These are phyloP conservation scores for Solanum bukasovii DNA, from an alignment of 257 asterid species.

Conservation along the genomic window DNA sequence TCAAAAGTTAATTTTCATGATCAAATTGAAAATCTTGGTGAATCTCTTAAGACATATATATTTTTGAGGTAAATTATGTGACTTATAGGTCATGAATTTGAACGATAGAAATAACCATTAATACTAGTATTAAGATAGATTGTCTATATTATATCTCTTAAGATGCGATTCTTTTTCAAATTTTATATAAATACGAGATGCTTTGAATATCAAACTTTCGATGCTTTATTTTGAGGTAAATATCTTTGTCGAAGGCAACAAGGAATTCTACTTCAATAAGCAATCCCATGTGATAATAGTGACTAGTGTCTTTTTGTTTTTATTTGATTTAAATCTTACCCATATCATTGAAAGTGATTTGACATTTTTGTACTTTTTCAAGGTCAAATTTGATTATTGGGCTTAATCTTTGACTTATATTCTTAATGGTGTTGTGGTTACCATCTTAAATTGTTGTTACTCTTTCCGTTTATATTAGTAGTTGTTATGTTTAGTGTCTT, in stretches of 20 bases:
- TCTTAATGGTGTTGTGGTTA: too few species aligned
- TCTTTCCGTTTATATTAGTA: too few species aligned
- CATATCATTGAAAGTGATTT: background rate
- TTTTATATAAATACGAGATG: too few species aligned
- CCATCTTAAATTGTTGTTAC: too few species aligned
- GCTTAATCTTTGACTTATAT: background rate
- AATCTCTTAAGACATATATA: background rate
- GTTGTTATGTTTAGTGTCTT: too few species aligned
- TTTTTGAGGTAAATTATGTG: background rate
- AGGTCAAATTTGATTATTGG: background rate
- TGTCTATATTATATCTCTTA: background rate
- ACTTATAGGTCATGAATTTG: background rate
- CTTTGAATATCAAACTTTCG: background rate
- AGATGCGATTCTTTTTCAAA: rapidly evolving
- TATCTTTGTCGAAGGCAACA: background rate
- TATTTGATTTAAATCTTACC: background rate
- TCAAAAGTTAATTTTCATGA: background rate
- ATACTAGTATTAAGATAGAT: too few species aligned
- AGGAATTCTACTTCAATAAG: background rate
- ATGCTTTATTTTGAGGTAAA: background rate
- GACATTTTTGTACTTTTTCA: background rate
- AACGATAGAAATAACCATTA: too few species aligned
- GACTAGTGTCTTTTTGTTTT: background rate
- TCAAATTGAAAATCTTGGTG: background rate
- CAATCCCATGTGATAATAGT: too few species aligned